Evolutionary conservation across 208 protist genomes (phyloP), one percentile per base, ranked within the genome.

Genomic region (Vickermania spadyakhi): DNA sequence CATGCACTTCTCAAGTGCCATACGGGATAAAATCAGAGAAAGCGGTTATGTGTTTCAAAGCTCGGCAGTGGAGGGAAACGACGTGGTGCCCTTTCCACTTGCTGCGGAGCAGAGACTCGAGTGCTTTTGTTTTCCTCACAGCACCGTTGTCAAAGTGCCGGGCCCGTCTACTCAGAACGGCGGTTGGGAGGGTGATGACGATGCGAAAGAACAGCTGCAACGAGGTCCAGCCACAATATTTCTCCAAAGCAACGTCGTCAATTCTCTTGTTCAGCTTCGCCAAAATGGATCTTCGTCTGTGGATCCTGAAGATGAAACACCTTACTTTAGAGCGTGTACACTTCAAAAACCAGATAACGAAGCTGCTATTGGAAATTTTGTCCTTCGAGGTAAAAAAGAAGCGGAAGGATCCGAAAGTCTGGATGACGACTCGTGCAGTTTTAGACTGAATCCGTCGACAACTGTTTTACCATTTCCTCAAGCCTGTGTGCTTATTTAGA

Each of bases 1-100:
- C 11, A 77, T 77, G 72, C 11, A 30, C 26, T 77, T 65, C 58
- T 49, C 58, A 3, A n/a, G 5, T 7, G 50, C 4, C 25, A n/a
- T 69, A 7, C 29, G 52, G 42, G 56, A 53, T 7, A 50, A 26
- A 30, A 30, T 60, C 28, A 58, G 41, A 31, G 57, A 27, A 21
- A 28, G 18, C 11, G 55, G 25, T 56, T 56, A 56, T 28, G 22
- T 56, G 7, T 45, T 45, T 45, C 36, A 7, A 18, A 18, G 36
- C 7, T 45, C 11, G 11, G 7, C 36, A 7, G 36, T 22, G 28
- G 31, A 60, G 11, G 42, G 4, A 22, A 25, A 55, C 18, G 59
- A 26, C 59, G 41, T 56, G 1, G 0, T 52, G 23, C 5, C 31
- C 3, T 13, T 60, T 5, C 56, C 28, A 18, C 59, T 63, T 63